Evolutionary conservation across 2,329 filamentous ascomycete genomes (phyloP).

Genomic region (Microsporum audouinii): DNA sequence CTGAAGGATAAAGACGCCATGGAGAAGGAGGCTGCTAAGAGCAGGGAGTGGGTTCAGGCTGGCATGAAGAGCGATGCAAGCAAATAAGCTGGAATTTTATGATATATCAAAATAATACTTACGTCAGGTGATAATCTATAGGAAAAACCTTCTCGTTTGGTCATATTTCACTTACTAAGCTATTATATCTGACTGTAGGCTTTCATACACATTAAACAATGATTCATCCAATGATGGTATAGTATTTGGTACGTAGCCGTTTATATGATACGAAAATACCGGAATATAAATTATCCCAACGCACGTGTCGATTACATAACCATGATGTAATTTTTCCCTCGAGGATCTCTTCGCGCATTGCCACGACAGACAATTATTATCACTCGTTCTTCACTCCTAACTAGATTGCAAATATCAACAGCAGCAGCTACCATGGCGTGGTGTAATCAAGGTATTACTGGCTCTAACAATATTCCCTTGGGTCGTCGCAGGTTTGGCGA

Average conservation of each 20-base stretch:
- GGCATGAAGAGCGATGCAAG: conserved; percentile 58
- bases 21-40: conserved; percentile 43
- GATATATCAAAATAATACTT: background rate
- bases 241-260: background rate
- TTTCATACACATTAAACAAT: background rate
- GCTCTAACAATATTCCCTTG: conserved; percentile 94
- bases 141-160: background rate
- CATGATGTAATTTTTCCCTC: background rate
- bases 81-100: conserved; percentile 24
- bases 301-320: background rate
- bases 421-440: conserved; percentile 43
- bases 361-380: background rate
- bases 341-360: background rate
- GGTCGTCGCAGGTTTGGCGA: conserved; percentile 70
- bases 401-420: background rate
- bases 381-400: background rate
- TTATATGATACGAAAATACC: background rate
- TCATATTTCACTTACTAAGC: background rate
- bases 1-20: conserved; percentile 45
- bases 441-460: conserved; percentile 73
- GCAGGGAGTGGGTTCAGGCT: conserved; percentile 54
- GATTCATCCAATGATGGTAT: background rate
- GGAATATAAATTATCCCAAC: background rate
- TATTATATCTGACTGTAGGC: background rate
- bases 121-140: background rate